Evolutionary conservation across 371 early-diverging fungal species (phyloP), one percentile per base, ranked within the genome.

Genomic region (Syncephalastrum monosporum): DNA sequence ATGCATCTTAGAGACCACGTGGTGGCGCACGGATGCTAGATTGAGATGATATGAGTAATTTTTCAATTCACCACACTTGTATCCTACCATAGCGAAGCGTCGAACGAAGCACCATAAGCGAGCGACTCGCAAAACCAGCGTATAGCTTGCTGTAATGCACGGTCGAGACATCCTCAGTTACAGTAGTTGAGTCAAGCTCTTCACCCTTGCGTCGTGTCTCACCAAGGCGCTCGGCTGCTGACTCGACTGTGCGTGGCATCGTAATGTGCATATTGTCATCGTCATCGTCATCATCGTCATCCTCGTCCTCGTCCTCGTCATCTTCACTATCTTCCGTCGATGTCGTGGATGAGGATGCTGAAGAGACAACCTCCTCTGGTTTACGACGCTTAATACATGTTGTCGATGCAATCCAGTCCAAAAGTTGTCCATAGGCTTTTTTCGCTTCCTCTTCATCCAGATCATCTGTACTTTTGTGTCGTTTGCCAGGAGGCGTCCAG

Each of bases 41-140:
- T n/a, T 16, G 43, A 25, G 8, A 42, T n/a, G 44, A 16, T 42
- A 17, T 14, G 8, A 2, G 10, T 27, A 41, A 4, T 25, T 6
- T 38, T 8, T 3, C n/a, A 16, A 27, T 27, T 3, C 2, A 12
- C 7, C 21, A n/a, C 42, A 1, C 6, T 42, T 23, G 10, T 13
- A 13, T 27, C 55, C 47, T 61, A 77, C 74, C 71, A 45, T 72
- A 65, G 25, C 63, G 67, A 3, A 64, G 45, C 8, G 75, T 51
- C 0, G 75, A 72, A 3, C 66, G 63, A 5, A 78, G 48, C 1
- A 68, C 49, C 15, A 67, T 53, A 2, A 74, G 47, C 14, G 78
- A 67, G 24, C 73, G 67, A n/a, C 59, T 62, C 3, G 73, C 63
- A 16, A 74, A 70, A 8, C 67, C 73, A 23, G 63, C 24, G 49